Evolutionary conservation across 163 green algal species (phyloP), one percentile per base, ranked within the genome.

Genomic region (Chloroidium sp.): DNA sequence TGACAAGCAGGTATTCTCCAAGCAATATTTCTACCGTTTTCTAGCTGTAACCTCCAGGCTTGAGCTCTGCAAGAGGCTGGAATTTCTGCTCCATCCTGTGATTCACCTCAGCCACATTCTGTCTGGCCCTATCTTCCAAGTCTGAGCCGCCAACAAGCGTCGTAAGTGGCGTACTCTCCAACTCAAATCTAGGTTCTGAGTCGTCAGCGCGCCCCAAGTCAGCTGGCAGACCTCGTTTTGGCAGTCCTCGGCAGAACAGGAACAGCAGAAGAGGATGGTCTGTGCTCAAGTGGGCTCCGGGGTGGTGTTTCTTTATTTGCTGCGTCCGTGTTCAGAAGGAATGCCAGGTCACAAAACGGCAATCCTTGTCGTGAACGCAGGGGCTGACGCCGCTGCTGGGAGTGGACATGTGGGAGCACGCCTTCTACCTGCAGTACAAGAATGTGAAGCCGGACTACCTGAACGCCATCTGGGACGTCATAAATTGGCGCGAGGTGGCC

Each of bases 391-490:
- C 96, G 3, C 83, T 99, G 78, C 87, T 99, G 78, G 96, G 96
- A 60, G 77, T 98, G 0, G 95, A 99, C 81, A 93, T 98, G n/a
- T 99, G 95, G 95, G 95, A 95, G 85, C 92, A 95, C 81, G 89
- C 92, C 58, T 94, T 92, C 85, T 95, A 94, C 88, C 69, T 85
- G 84, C 79, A 99, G 82, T 99, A 99, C 92, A 98, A 98, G 87
- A 99, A 99, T 80, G 92, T 97, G 68, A 88, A 93, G 12, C 94
- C 96, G 0, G 93, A 98, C 82, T 99, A 99, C 88, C 88, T 99
- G 3, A 97, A 97, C 83, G 81, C 85, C 3, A 85, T 83, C 69
- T 87, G 79, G 84, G 80, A 85, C 78, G 88, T 99, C 1, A 89
- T 99, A 62, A 99, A 99, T 89, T 99, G 96, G 96, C 92, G 93